A percentile compares a stretch with the other conserved stretches of the same genome.
Evolutionary conservation across 1,139 yeast species (phyloP).

Genomic region (Candida gigantensis): DNA sequence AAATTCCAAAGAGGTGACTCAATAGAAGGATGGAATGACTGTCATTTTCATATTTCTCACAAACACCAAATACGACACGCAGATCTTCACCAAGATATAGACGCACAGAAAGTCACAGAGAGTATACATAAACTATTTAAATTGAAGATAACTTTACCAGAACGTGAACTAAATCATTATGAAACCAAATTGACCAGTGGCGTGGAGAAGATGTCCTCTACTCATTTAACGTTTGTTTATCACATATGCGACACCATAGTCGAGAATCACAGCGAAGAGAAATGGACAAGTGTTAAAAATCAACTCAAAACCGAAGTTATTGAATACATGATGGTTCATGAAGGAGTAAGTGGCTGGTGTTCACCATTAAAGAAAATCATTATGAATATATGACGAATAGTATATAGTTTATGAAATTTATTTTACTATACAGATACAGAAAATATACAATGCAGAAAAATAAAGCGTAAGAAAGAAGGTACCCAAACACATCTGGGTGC

Average conservation of each 20-base stretch:
- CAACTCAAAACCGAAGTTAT: conserved; percentile 29
- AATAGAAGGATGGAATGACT: conserved; percentile 52
- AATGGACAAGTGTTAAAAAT: conserved; percentile 6
- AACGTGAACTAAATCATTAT: conserved; percentile 39
- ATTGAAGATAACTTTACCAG: conserved; percentile 28
- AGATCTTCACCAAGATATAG: conserved; percentile 6
- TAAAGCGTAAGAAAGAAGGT: not conserved
- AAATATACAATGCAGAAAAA: conserved; percentile 10
- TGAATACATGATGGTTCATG: conserved; percentile 51
- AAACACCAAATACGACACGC: conserved; percentile 4
- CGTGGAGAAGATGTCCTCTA: conserved; percentile 16
- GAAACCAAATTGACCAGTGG: conserved; percentile 27
- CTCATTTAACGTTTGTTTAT: conserved; percentile 21
- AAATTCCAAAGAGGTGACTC: conserved; percentile 42
- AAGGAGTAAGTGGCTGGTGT: conserved; percentile 58
- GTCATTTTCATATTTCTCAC: conserved; percentile 27
- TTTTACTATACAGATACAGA: conserved; percentile 12
- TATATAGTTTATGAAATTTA: too few species aligned
- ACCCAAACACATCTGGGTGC: not conserved
- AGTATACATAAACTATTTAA: conserved; percentile 17
- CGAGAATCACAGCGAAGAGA: not conserved
- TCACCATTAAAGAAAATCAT: conserved; percentile 53
- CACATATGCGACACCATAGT: conserved; percentile 14
- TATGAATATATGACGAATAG: conserved; percentile 11
- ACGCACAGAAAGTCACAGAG: conserved; percentile 4